phyloP scores from a whole-genome alignment of 2,329 filamentous ascomycete species.

The Hymenotorrendiella dingleyae region DNA sequence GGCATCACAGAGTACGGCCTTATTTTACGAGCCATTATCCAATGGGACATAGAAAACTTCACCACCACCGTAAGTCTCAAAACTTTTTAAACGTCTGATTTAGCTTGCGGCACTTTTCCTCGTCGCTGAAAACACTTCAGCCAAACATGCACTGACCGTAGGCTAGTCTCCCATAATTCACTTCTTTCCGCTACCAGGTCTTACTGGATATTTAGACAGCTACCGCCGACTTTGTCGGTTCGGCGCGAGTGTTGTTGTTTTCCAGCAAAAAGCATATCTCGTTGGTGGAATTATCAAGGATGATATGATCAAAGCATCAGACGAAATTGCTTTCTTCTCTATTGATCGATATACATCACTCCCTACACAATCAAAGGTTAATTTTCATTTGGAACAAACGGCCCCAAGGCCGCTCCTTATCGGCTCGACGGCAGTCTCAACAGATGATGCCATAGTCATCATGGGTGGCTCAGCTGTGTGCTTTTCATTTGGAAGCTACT shows the following conservation, averaged over 20 bases:
- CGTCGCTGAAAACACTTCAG: too few relatives aligned
- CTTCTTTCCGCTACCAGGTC: too few relatives aligned
- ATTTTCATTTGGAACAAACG: background rate
- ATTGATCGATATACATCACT: conserved; percentile 6
- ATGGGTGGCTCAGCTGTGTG: conserved; percentile 80
- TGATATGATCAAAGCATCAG: conserved; percentile 37
- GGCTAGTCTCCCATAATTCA: conserved; percentile 31
- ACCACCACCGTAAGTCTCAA: conserved; percentile 13
- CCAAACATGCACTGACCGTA: too few relatives aligned
- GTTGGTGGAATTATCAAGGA: conserved; percentile 40
- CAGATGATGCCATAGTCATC: conserved; percentile 49
- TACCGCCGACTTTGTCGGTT: conserved; percentile 32
- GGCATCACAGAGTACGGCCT: conserved; percentile 63
- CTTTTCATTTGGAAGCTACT: conserved; percentile 78
- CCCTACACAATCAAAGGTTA: background rate
- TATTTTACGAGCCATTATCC: conserved; percentile 56
- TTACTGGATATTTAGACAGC: too few relatives aligned
- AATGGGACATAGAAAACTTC: conserved; percentile 50
- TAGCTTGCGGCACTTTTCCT: too few relatives aligned
- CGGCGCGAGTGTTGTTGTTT: conserved; percentile 36
- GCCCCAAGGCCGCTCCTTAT: conserved; percentile 60
- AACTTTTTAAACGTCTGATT: background rate
- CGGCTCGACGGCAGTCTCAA: conserved; percentile 53
- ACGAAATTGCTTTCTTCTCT: conserved; percentile 41
- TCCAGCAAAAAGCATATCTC: conserved; percentile 29